Evolutionary conservation across 352 stramenopile genomes (phyloP).

Genomic region (Phytopythium cucurbitacearum): DNA sequence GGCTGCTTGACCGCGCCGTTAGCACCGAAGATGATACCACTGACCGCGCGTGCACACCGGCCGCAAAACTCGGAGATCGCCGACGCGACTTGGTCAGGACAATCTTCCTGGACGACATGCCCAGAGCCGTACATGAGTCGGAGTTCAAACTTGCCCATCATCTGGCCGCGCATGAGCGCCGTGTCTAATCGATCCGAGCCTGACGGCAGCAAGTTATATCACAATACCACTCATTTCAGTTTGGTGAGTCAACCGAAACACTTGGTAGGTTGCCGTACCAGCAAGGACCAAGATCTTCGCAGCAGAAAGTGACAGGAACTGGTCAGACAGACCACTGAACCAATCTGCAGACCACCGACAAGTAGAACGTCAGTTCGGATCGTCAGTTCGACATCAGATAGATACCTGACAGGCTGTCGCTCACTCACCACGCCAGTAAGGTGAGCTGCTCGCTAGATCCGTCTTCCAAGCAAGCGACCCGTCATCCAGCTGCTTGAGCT

Average conservation of each 20-base stretch:
- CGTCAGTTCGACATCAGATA: neutral
- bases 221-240: constrained; percentile 1
- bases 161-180: constrained; percentile 82
- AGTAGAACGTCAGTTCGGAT: neutral
- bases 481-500: constrained; percentile 45
- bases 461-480: constrained; percentile 71
- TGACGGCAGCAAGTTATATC: constrained; percentile 7
- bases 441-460: constrained; percentile 63
- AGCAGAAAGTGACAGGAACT: constrained; percentile 71
- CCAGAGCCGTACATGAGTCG: constrained; percentile 82
- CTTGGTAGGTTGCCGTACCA: constrained; percentile 17
- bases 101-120: constrained; percentile 88
- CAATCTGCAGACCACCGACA: constrained; percentile 38
- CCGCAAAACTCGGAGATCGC: constrained; percentile 60
- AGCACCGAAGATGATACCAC: constrained; percentile 26
- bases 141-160: constrained; percentile 91
- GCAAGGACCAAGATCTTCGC: constrained; percentile 85
- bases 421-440: constrained; percentile 68
- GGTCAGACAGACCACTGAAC: constrained; percentile 81
- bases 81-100: constrained; percentile 65
- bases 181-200: constrained; percentile 84
- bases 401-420: neutral
- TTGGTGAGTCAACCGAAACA: neutral
- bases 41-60: constrained; percentile 40
- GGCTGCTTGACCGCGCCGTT: constrained; percentile 22